Percentiles rank a stretch among this genome's conserved stretches.
Conservation (phyloP, 768 basidiomycete genomes). For the Clavaria fumosa region DNA sequence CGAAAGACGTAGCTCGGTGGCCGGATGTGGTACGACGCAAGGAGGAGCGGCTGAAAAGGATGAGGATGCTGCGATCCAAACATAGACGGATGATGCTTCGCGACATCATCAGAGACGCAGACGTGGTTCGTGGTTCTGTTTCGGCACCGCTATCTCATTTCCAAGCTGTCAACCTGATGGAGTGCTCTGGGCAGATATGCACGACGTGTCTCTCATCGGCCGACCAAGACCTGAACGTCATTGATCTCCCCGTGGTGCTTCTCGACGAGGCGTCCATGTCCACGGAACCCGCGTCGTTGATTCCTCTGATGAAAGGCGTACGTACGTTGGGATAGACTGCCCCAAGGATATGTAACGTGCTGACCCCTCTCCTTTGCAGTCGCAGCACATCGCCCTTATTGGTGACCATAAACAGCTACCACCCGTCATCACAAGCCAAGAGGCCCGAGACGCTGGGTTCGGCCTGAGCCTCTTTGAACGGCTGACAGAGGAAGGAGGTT, state of each 20-base stretch:
- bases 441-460: slow-evolving; percentile 60
- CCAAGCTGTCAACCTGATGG: not conserved
- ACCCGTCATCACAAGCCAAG: slow-evolving; percentile 66
- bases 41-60: slow-evolving; percentile 11
- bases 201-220: slow-evolving; percentile 79
- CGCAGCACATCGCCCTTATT: slow-evolving; percentile 71
- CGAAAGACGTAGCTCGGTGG: too few relatives aligned
- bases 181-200: slow-evolving; percentile 39
- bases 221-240: slow-evolving; percentile 42
- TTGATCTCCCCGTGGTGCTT: slow-evolving; percentile 88
- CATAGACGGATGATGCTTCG: slow-evolving; percentile 47
- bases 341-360: slow-evolving; percentile 4
- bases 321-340: too few relatives aligned
- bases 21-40: slow-evolving; percentile 9
- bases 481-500: slow-evolving; percentile 69
- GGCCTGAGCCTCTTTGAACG: slow-evolving; percentile 80
- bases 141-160: not conserved
- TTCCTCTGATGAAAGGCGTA: slow-evolving; percentile 91
- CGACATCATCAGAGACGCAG: slow-evolving; percentile 47
- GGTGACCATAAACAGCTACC: slow-evolving; percentile 97
- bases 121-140: slow-evolving; percentile 42
- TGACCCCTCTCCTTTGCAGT: slow-evolving; percentile 26
- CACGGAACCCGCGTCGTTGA: slow-evolving; percentile 81
- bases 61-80: slow-evolving; percentile 28
- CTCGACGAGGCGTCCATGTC: slow-evolving; percentile 95